Conservation (phyloP, 1,284 basidiomycete genomes). For the Cystobasidium slooffiae region DNA sequence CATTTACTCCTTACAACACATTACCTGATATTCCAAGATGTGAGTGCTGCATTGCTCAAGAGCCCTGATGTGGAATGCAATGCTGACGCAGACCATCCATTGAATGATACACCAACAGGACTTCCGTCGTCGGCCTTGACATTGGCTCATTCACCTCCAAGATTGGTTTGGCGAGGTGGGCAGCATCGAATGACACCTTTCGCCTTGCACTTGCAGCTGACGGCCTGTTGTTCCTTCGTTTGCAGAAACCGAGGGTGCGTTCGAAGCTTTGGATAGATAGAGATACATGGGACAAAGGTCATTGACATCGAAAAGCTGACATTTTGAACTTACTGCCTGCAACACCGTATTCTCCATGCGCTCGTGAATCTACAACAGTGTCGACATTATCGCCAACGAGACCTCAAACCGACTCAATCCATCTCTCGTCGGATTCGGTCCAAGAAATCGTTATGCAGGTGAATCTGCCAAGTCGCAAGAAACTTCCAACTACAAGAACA, state of each 20-base stretch:
- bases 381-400: slow-evolving; percentile 68
- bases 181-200: background rate
- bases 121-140: slow-evolving; percentile 54
- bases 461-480: slow-evolving; percentile 94
- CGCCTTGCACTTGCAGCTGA: background rate
- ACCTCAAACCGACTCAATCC: slow-evolving; percentile 92
- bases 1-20: too few relatives aligned
- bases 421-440: slow-evolving; percentile 90
- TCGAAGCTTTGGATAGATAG: background rate
- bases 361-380: slow-evolving; percentile 4
- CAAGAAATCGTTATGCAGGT: slow-evolving; percentile 83
- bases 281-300: too few relatives aligned
- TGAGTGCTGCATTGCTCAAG: background rate
- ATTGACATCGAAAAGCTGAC: too few relatives aligned
- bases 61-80: background rate
- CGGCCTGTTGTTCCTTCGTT: slow-evolving; percentile 3
- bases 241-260: slow-evolving; percentile 51
- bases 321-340: too few relatives aligned
- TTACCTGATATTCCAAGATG: slow-evolving; percentile 2
- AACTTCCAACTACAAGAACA: slow-evolving; percentile 97
- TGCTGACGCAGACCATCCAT: slow-evolving; percentile 3
- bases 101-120: slow-evolving; percentile 41
- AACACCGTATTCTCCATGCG: too few relatives aligned
- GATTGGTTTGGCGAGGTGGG: slow-evolving; percentile 42
- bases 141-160: slow-evolving; percentile 53